phyloP scores from a whole-genome alignment of 2,329 filamentous ascomycete genomes.

The Calycina marina region DNA sequence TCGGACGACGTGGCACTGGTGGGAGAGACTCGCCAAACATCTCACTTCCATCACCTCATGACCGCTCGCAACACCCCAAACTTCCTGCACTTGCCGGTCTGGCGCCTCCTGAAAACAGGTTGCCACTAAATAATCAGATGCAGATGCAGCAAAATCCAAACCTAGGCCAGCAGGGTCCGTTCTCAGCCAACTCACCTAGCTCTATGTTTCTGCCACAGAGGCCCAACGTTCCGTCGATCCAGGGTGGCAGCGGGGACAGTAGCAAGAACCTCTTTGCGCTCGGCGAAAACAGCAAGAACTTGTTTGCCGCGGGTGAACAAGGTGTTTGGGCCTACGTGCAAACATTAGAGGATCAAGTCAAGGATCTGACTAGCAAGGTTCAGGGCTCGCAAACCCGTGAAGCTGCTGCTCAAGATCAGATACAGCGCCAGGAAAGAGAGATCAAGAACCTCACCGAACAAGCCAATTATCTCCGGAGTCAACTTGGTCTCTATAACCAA shows the following conservation, averaged over 20 bases:
- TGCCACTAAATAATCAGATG: slow-evolving; percentile 18
- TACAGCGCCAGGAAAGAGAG: slow-evolving; percentile 10
- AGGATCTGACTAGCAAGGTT: slow-evolving; percentile 30
- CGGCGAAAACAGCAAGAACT: slow-evolving; percentile 46
- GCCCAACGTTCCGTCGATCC: slow-evolving; percentile 22
- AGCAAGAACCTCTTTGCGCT: too few relatives aligned
- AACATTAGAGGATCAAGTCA: slow-evolving; percentile 47
- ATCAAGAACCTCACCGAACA: slow-evolving; percentile 20
- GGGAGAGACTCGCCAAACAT: slow-evolving; percentile 31
- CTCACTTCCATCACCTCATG: slow-evolving; percentile 19
- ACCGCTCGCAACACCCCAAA: slow-evolving; percentile 18
- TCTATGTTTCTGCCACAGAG: slow-evolving; percentile 26
- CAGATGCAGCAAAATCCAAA: slow-evolving; percentile 13
- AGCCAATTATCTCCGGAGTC: slow-evolving; percentile 15
- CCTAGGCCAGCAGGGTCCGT: slow-evolving; percentile 9
- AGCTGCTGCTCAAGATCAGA: slow-evolving; percentile 15
- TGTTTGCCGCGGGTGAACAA: slow-evolving; percentile 46
- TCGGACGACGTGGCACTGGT: slow-evolving; percentile 41
- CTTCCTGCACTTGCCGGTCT: slow-evolving; percentile 20
- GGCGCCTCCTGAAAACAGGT: slow-evolving; percentile 22
- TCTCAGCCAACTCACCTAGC: slow-evolving; percentile 12
- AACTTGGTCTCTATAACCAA: slow-evolving; percentile 14
- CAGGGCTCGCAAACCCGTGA: slow-evolving; percentile 25
- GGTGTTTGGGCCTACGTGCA: slow-evolving; percentile 62
- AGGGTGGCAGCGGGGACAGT: slow-evolving; percentile 36